Evolutionary conservation across 257 asterid species (phyloP).

Genomic region (Solanum arcanum): DNA sequence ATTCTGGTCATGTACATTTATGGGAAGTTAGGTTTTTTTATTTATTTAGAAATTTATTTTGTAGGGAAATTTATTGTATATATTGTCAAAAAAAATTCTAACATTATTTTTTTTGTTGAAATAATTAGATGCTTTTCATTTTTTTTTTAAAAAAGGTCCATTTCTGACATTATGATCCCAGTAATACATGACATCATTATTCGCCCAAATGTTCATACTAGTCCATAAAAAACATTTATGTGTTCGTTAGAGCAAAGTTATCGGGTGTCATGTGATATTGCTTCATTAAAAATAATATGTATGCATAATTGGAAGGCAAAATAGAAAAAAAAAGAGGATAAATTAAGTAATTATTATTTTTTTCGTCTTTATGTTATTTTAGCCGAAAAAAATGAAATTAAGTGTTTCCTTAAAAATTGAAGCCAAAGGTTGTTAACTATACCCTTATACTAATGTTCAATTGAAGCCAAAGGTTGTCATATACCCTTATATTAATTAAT

Average conservation of each 20-base stretch:
- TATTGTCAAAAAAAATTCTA: not conserved
- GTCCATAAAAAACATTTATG: not conserved
- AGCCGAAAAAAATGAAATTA: too few relatives aligned
- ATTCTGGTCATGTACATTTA: not conserved
- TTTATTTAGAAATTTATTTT: not conserved
- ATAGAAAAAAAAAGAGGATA: too few relatives aligned
- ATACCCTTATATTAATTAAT: too few relatives aligned
- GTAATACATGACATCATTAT: not conserved
- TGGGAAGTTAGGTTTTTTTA: not conserved
- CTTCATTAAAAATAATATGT: too few relatives aligned
- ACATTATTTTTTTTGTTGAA: not conserved
- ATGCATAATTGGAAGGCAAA: not conserved
- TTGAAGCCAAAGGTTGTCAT: too few relatives aligned
- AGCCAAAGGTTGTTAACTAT: too few relatives aligned
- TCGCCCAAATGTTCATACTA: not conserved
- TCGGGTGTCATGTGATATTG: not conserved
- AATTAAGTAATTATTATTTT: too few relatives aligned
- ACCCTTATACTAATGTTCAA: too few relatives aligned
- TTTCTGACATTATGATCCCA: not conserved
- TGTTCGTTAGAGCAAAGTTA: not conserved
- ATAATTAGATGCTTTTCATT: not conserved
- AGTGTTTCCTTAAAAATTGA: too few relatives aligned
- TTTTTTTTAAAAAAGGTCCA: not conserved
- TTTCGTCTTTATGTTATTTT: too few relatives aligned
- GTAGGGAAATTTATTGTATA: not conserved